phyloP scores from a whole-genome alignment of 2,329 filamentous ascomycete genomes.

The Aspergillus proliferans region DNA sequence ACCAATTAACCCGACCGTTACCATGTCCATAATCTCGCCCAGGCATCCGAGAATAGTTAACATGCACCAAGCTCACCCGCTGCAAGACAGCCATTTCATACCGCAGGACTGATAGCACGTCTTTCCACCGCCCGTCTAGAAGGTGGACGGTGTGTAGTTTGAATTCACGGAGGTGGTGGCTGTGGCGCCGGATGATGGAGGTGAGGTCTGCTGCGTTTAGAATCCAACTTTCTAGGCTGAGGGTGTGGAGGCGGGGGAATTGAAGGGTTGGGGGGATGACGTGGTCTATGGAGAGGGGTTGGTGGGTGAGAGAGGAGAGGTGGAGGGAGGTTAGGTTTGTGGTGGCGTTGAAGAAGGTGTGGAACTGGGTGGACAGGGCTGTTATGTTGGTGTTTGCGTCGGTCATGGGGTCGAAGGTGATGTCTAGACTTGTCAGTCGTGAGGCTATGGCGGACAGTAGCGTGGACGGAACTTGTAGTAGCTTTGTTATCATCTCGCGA shows the following conservation, averaged over 20 bases:
- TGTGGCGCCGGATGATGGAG: conserved; percentile 50
- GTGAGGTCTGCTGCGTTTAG: conserved; percentile 57
- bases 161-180: conserved; percentile 52
- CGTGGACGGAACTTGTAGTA: conserved; percentile 43
- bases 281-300: conserved; percentile 53
- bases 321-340: conserved; percentile 56
- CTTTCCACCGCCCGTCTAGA: conserved; percentile 51
- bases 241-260: conserved; percentile 56
- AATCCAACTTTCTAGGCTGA: conserved; percentile 61
- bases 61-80: conserved; percentile 60
- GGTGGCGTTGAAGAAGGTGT: conserved; percentile 52
- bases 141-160: conserved; percentile 57
- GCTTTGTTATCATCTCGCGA: conserved; percentile 50
- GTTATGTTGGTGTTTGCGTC: conserved; percentile 54
- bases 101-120: conserved; percentile 53
- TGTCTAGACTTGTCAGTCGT: conserved; percentile 56
- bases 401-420: conserved; percentile 54
- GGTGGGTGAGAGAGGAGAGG: conserved; percentile 56
- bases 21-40: conserved; percentile 33
- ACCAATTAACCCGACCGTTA: conserved; percentile 4
- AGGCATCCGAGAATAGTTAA: conserved; percentile 54
- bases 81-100: conserved; percentile 53
- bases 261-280: conserved; percentile 55
- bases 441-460: conserved; percentile 48
- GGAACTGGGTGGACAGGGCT: conserved; percentile 53